Conservation (phyloP, 352 stramenopile species). For the Aphanomyces stellatus region DNA sequence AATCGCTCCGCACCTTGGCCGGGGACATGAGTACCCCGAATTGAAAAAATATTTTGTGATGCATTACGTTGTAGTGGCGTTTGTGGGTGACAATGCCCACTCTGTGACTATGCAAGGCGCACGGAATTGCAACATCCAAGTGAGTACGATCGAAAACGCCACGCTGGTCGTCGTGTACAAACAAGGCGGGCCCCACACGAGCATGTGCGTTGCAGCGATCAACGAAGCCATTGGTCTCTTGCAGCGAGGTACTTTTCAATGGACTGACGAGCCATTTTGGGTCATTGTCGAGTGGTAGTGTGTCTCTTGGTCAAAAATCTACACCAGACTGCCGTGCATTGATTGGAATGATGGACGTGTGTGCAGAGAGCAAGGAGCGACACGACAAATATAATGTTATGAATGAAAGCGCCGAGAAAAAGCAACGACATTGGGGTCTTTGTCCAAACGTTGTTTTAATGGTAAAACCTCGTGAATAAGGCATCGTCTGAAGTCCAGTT, state of each 20-base stretch:
- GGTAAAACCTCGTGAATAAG: too few relatives aligned
- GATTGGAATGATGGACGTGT: too few relatives aligned
- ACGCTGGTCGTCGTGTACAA: slow-evolving; percentile 84
- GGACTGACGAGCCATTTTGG: too few relatives aligned
- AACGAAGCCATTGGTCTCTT: slow-evolving; percentile 72
- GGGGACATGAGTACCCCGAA: slow-evolving; percentile 76
- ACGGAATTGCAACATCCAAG: slow-evolving; percentile 77
- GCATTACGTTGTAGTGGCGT: slow-evolving; percentile 48
- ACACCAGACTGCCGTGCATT: neutral
- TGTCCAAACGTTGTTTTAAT: too few relatives aligned
- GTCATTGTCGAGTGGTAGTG: neutral
- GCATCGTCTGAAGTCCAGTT: too few relatives aligned
- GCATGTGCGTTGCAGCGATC: slow-evolving; percentile 67
- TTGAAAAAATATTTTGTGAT: neutral
- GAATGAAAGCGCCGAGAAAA: too few relatives aligned
- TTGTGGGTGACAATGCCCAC: slow-evolving; percentile 64
- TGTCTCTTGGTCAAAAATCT: neutral
- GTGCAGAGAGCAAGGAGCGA: too few relatives aligned
- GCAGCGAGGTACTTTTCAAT: slow-evolving; percentile 45
- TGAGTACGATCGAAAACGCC: slow-evolving; percentile 70
- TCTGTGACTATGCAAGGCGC: slow-evolving; percentile 84
- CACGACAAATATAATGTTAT: too few relatives aligned
- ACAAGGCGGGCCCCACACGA: slow-evolving; percentile 45
- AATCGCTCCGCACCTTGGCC: slow-evolving; percentile 76
- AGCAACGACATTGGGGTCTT: too few relatives aligned